Evolutionary conservation across 257 asterid genomes (phyloP).

Genomic region (Capsicum pubescens): DNA sequence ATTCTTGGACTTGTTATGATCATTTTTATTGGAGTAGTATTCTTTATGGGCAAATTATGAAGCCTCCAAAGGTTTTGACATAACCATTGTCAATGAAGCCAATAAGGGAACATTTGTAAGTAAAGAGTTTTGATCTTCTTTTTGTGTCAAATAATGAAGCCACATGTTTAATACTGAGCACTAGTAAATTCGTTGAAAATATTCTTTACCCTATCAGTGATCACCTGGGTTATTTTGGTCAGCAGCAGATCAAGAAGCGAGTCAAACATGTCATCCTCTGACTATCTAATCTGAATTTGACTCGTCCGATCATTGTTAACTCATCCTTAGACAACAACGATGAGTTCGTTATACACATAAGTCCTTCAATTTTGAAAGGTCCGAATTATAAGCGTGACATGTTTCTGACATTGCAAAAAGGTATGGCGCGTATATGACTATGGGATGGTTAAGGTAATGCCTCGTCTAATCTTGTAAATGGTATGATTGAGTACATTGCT

Average conservation of each 20-base stretch:
- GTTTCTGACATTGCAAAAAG: slow-evolving; percentile 47
- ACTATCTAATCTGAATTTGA: slow-evolving; percentile 43
- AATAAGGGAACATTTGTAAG: slow-evolving; percentile 34
- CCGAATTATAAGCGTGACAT: slow-evolving; percentile 37
- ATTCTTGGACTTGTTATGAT: slow-evolving; percentile 50
- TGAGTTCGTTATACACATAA: slow-evolving; percentile 46
- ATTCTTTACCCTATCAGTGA: no score
- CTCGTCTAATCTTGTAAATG: slow-evolving; percentile 51
- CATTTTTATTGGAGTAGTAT: slow-evolving; percentile 45
- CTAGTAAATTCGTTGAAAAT: no score
- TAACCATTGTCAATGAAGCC: slow-evolving; percentile 56
- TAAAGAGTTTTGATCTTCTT: slow-evolving; percentile 57
- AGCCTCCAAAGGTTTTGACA: slow-evolving; percentile 71
- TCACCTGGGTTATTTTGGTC: no score
- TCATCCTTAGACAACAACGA: slow-evolving; percentile 23
- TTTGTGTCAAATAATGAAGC: slow-evolving; percentile 66
- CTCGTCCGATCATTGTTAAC: slow-evolving; percentile 32
- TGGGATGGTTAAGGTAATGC: slow-evolving; percentile 56
- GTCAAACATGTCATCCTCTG: slow-evolving; percentile 44
- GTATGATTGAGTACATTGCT: slow-evolving; percentile 56
- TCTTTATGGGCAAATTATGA: slow-evolving; percentile 57
- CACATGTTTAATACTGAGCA: slow-evolving; percentile 51
- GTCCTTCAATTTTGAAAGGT: slow-evolving; percentile 48
- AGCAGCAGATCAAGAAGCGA: no score
- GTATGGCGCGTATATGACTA: slow-evolving; percentile 59